Percentiles rank a stretch among this genome's conserved stretches.
phyloP scores from a whole-genome alignment of 2,329 filamentous ascomycete species.

The Cryphonectria carpinicola region DNA sequence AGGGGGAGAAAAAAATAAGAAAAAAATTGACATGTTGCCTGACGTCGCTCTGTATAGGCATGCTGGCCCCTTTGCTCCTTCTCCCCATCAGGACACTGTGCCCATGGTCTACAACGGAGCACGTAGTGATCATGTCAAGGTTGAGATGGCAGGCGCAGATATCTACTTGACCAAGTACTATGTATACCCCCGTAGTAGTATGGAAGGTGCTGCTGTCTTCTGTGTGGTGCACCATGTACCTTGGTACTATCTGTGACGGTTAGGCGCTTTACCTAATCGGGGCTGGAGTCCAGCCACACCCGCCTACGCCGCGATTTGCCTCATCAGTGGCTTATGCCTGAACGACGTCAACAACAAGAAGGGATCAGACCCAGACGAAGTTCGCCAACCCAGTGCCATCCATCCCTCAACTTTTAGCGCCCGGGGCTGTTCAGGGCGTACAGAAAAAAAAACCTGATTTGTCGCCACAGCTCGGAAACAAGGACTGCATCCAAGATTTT shows the following conservation, averaged over 20 bases:
- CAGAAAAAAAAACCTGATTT: conserved; percentile 26
- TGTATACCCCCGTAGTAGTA: neutral
- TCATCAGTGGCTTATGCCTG: conserved; percentile 5
- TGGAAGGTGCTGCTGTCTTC: neutral
- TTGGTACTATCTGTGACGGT: neutral
- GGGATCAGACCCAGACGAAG: neutral
- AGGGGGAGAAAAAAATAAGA: too few species aligned
- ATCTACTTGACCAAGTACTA: neutral
- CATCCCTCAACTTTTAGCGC: neutral
- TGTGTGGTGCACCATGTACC: too few species aligned
- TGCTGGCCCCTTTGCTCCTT: neutral
- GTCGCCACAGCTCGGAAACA: conserved; percentile 2
- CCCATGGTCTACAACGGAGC: neutral
- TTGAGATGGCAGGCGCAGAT: neutral
- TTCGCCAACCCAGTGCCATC: neutral
- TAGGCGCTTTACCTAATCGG: neutral
- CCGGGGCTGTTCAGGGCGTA: neutral
- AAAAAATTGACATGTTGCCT: too few species aligned
- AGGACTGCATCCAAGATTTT: neutral
- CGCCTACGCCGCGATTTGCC: neutral
- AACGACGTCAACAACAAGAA: neutral
- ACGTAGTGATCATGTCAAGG: too few species aligned
- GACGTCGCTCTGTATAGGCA: neutral
- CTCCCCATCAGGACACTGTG: neutral
- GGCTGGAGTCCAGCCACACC: neutral